A percentile compares a stretch with the other conserved stretches of the same genome.
phyloP scores from a whole-genome alignment of 805 yeast species.

The Candida koratica region DNA sequence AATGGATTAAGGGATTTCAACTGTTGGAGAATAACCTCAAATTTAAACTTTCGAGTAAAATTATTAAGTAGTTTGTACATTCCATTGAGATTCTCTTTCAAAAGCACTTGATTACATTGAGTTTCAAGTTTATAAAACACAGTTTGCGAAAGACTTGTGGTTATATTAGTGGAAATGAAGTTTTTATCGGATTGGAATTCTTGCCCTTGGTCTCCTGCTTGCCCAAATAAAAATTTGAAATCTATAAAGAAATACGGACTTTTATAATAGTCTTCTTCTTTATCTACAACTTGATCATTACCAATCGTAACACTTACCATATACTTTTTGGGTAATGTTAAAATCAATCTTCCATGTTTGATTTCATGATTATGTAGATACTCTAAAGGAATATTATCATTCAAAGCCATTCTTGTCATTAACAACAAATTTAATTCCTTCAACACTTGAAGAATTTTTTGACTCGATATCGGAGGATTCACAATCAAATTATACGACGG shows the following conservation, averaged over 20 bases:
- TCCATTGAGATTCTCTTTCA: slow-evolving; percentile 44
- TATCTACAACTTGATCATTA: slow-evolving; percentile 47
- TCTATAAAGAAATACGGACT: slow-evolving; percentile 78
- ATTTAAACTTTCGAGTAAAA: slow-evolving; percentile 61
- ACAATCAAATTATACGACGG: slow-evolving; percentile 60
- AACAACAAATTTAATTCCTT: slow-evolving; percentile 67
- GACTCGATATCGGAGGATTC: slow-evolving; percentile 46
- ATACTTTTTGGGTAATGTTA: slow-evolving; percentile 61
- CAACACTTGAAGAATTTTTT: slow-evolving; percentile 56
- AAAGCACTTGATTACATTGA: slow-evolving; percentile 50
- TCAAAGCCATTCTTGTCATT: slow-evolving; percentile 69
- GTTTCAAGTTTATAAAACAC: slow-evolving; percentile 47
- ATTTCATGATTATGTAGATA: slow-evolving; percentile 58
- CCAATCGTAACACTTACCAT: slow-evolving; percentile 66
- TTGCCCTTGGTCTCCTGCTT: slow-evolving; percentile 8
- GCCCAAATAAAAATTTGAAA: slow-evolving; percentile 58
- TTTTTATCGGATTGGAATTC: neutral
- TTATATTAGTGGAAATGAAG: slow-evolving; percentile 12
- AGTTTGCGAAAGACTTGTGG: slow-evolving; percentile 28
- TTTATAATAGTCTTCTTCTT: slow-evolving; percentile 39
- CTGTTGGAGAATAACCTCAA: slow-evolving; percentile 50
- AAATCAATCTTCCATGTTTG: slow-evolving; percentile 71
- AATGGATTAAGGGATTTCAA: slow-evolving; percentile 41
- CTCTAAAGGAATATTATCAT: slow-evolving; percentile 58
- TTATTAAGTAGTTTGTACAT: slow-evolving; percentile 54